Percentiles rank a stretch among this genome's conserved stretches.
Evolutionary conservation across 139 green algal species (phyloP).

Genomic region (Tetradesmus lagerheimii): DNA sequence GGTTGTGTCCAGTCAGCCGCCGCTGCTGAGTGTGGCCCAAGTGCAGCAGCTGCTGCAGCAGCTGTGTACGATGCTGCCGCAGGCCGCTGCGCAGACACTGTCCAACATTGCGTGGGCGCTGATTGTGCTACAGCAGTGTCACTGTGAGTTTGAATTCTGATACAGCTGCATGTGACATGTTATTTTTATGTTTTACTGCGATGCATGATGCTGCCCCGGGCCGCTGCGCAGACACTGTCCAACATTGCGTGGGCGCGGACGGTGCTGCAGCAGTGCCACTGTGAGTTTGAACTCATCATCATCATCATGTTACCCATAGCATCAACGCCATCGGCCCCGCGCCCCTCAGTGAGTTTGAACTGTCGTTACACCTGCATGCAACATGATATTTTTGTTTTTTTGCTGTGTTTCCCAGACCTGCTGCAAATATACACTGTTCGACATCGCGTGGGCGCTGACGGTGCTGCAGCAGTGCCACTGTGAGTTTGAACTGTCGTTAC

Average conservation of each 20-base stretch:
- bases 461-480: constrained; percentile 22
- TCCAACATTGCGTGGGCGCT: constrained; percentile 6
- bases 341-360: too few species aligned
- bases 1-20: neutral
- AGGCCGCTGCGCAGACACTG: constrained; percentile 39
- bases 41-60: constrained; percentile 55
- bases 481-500: too few species aligned
- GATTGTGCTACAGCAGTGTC: constrained; percentile 8
- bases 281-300: too few species aligned
- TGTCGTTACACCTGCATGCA: too few species aligned
- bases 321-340: too few species aligned
- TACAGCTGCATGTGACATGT: too few species aligned
- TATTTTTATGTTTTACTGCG: too few species aligned
- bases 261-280: constrained; percentile 21
- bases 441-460: neutral
- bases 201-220: constrained; percentile 49
- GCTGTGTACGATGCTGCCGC: constrained; percentile 52
- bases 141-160: neutral
- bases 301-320: too few species aligned
- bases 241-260: neutral
- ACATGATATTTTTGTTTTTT: too few species aligned
- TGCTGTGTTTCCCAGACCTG: constrained; percentile 48
- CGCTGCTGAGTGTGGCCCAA: constrained; percentile 11
- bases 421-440: constrained; percentile 17
- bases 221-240: constrained; percentile 30